phyloP scores from a whole-genome alignment of 2,329 filamentous ascomycete genomes.

The Sordariomycetes sp. region DNA sequence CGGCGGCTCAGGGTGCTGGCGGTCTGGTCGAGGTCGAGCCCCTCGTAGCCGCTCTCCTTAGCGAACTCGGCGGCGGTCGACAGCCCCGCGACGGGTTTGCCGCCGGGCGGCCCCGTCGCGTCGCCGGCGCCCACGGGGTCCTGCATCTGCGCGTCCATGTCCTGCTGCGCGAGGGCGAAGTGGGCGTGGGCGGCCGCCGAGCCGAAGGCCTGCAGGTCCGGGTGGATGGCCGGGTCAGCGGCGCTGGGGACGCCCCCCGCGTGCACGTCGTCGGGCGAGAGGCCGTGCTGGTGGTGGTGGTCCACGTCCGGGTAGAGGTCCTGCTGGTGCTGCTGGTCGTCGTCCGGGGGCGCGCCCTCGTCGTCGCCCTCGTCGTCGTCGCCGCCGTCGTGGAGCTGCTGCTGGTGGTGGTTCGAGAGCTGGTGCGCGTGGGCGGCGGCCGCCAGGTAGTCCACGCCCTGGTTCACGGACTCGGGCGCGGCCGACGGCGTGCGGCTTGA shows the following conservation, averaged over 20 bases:
- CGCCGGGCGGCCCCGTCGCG: slow-evolving; percentile 4
- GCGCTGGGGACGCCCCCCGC: slow-evolving; percentile 11
- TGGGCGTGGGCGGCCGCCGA: slow-evolving; percentile 3
- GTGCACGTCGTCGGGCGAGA: slow-evolving; percentile 21
- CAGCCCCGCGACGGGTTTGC: slow-evolving; percentile 3
- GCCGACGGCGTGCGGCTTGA: slow-evolving; percentile 17
- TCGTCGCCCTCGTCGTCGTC: slow-evolving; percentile 6
- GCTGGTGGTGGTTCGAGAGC: slow-evolving; percentile 5
- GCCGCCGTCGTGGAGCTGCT: slow-evolving; percentile 8
- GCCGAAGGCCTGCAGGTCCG: slow-evolving; percentile 14
- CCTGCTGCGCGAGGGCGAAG: slow-evolving; percentile 7
- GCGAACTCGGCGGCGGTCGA: slow-evolving; percentile 36
- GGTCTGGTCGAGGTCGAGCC: slow-evolving; percentile 31
- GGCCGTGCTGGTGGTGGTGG: slow-evolving; percentile 13
- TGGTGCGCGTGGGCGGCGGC: slow-evolving; percentile 7
- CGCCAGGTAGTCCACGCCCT: slow-evolving; percentile 16
- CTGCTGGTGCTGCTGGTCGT: slow-evolving; percentile 8
- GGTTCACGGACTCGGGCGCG: slow-evolving; percentile 21
- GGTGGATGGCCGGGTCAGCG: slow-evolving; percentile 13
- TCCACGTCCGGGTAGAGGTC: slow-evolving; percentile 7
- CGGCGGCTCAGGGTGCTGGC: slow-evolving; percentile 41
- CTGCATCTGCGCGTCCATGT: slow-evolving; percentile 13
- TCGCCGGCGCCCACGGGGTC: slow-evolving; percentile 5
- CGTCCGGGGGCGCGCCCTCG: slow-evolving; percentile 7
- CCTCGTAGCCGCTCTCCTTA: slow-evolving; percentile 31